These are phyloP conservation scores for Lablab purpureus DNA, from an alignment of 306 rosid genomes.

Conservation along the genomic window DNA sequence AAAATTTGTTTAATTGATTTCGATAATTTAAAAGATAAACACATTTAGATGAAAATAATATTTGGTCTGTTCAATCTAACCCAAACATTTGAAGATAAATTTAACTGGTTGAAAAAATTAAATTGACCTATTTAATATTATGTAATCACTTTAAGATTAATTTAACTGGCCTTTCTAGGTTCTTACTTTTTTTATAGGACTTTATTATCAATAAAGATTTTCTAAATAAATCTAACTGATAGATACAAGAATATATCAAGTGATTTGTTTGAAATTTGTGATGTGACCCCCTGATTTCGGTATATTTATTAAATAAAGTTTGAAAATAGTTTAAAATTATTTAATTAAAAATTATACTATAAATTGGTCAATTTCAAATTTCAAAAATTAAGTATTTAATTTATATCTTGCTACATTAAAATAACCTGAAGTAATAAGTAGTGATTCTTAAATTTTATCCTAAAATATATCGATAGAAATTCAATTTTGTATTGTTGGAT, in stretches of 20 bases:
- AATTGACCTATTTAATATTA: background rate
- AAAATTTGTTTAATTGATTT: no score
- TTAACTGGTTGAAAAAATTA: no score
- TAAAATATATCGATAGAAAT: no score
- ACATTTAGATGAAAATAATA: no score
- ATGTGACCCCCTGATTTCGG: background rate
- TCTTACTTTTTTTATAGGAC: background rate
- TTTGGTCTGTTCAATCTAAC: background rate
- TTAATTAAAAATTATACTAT: no score
- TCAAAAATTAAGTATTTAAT: no score
- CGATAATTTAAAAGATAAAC: no score
- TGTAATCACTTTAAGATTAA: background rate
- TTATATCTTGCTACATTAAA: no score
- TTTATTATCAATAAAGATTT: background rate
- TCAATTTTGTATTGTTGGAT: no score
- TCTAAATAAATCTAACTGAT: background rate
- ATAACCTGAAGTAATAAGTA: no score
- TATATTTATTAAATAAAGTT: background rate
- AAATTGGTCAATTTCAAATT: no score
- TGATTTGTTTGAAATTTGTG: slow-evolving; percentile 1
- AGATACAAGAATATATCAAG: background rate
- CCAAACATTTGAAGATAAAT: background rate
- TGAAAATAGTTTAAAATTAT: background rate
- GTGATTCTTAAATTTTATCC: no score
- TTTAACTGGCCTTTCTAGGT: background rate